These are phyloP conservation scores for Daldinia concentrica DNA, from an alignment of 495 filamentous ascomycete genomes.

Conservation along the genomic window DNA sequence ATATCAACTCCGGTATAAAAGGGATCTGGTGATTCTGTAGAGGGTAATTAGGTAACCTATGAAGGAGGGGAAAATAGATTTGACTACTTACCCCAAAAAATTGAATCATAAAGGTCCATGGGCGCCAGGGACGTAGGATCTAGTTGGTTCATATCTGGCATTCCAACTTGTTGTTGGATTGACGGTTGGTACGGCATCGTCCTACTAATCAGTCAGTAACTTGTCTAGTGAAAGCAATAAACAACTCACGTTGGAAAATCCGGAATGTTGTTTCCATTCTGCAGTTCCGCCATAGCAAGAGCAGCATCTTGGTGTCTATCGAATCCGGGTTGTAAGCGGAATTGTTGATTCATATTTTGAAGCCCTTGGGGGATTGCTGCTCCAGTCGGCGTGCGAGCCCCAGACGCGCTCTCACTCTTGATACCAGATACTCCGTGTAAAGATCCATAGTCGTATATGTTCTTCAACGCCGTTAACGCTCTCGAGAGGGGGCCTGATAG, in stretches of 20 bases:
- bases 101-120: conserved; percentile 67
- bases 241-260: conserved; percentile 47
- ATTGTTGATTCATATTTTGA: conserved; percentile 36
- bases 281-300: conserved; percentile 64
- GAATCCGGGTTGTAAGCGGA: conserved; percentile 47
- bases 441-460: conserved; percentile 66
- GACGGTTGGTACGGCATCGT: conserved; percentile 44
- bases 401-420: conserved; percentile 55
- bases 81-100: conserved; percentile 63
- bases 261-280: conserved; percentile 54
- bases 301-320: conserved; percentile 64
- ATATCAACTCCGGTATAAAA: conserved; percentile 60
- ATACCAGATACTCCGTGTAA: conserved; percentile 49
- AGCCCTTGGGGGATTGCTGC: conserved; percentile 21
- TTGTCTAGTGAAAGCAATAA: neutral
- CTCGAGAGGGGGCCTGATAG: conserved; percentile 63
- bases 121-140: conserved; percentile 61
- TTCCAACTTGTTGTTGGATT: conserved; percentile 44
- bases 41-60: conserved; percentile 14
- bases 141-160: conserved; percentile 52
- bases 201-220: conserved; percentile 27
- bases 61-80: neutral
- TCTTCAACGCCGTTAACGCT: conserved; percentile 62
- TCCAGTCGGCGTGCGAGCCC: conserved; percentile 53
- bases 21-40: conserved; percentile 58